Evolutionary conservation across 78 protist genomes (phyloP).

Genomic region (Blattamonas nauphoetae): DNA sequence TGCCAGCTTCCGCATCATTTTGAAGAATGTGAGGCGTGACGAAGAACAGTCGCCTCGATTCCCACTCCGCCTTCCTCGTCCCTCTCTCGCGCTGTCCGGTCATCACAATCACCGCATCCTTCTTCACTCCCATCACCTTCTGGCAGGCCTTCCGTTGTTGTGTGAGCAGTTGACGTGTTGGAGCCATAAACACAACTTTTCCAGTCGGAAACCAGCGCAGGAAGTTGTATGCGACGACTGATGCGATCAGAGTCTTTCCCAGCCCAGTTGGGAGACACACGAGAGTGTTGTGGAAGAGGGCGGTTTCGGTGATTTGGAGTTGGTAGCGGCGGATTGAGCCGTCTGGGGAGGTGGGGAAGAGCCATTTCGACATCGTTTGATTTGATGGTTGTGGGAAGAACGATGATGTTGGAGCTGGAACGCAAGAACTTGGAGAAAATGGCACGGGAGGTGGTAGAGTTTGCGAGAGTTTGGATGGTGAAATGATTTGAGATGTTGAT

Average conservation of each 20-base stretch:
- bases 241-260: constrained; percentile 93
- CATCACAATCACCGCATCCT: not conserved
- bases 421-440: no score
- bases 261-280: constrained; percentile 85
- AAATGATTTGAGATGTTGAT: no score
- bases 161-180: constrained; percentile 75
- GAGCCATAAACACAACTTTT: constrained; percentile 79
- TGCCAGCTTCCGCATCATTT: constrained; percentile 9
- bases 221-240: constrained; percentile 59
- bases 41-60: constrained; percentile 58
- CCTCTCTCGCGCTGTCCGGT: constrained; percentile 5
- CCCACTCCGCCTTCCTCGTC: constrained; percentile 32
- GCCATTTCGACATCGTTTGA: no score
- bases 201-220: constrained; percentile 82
- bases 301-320: not conserved
- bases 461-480: no score
- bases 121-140: constrained; percentile 17
- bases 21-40: constrained; percentile 60
- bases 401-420: no score
- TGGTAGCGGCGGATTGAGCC: not conserved
- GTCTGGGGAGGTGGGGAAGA: not conserved
- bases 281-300: constrained; percentile 44
- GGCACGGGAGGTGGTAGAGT: no score
- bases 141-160: constrained; percentile 80
- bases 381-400: no score